A percentile compares a stretch with the other conserved stretches of the same genome.
Evolutionary conservation across 2,329 filamentous ascomycete genomes (phyloP).

Genomic region (Ilyonectria mors-panacis): DNA sequence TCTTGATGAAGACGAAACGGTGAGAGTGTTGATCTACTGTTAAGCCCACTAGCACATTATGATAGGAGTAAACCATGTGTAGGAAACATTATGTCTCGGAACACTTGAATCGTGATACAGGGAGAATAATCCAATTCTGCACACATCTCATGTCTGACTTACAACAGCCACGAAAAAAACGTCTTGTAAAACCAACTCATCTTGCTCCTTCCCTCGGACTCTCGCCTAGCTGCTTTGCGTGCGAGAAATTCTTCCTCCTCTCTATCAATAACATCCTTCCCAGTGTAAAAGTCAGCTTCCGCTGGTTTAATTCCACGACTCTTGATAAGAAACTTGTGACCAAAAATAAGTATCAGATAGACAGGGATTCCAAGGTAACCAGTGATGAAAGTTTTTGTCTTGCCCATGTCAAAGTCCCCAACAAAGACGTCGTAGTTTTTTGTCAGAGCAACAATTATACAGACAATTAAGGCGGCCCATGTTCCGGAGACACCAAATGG

Average conservation of each 20-base stretch:
- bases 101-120: too few relatives aligned
- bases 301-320: slow-evolving; percentile 68
- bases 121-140: too few relatives aligned
- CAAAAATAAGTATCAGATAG: slow-evolving; percentile 77
- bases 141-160: slow-evolving; percentile 12
- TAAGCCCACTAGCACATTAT: background rate
- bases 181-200: slow-evolving; percentile 51
- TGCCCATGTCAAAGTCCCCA: slow-evolving; percentile 67
- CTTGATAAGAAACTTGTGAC: slow-evolving; percentile 72
- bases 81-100: too few relatives aligned
- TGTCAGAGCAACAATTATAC: slow-evolving; percentile 79
- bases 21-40: background rate
- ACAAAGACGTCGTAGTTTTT: slow-evolving; percentile 86
- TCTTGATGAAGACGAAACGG: too few relatives aligned
- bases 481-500: slow-evolving; percentile 79
- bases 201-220: slow-evolving; percentile 36
- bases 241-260: slow-evolving; percentile 78
- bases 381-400: slow-evolving; percentile 81
- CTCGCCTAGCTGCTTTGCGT: slow-evolving; percentile 41
- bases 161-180: slow-evolving; percentile 54
- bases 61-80: background rate
- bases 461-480: slow-evolving; percentile 76
- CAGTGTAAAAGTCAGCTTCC: slow-evolving; percentile 76
- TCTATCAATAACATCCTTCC: slow-evolving; percentile 79
- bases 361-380: slow-evolving; percentile 82